Evolutionary conservation across 257 asterid genomes (phyloP).

Genomic region (Parsonsia alboflavescens): DNA sequence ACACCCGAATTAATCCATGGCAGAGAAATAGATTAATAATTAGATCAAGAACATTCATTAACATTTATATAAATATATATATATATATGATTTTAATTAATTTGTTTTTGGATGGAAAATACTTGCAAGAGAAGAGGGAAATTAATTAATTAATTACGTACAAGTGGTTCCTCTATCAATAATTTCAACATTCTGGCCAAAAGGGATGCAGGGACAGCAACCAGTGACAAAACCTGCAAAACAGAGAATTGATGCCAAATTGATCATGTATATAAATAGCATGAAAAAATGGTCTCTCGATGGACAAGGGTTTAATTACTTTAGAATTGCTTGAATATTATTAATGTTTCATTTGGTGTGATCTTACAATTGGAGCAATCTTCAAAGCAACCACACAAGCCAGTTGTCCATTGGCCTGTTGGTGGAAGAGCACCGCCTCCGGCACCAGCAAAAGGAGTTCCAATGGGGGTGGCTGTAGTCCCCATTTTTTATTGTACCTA

Average conservation of each 20-base stretch:
- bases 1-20: too few species aligned
- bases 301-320: too few species aligned
- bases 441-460: constrained; percentile 8
- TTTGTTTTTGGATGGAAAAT: too few species aligned
- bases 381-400: constrained; percentile 27
- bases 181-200: constrained; percentile 31
- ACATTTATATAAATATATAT: background rate
- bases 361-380: constrained; percentile 26
- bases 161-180: constrained; percentile 27
- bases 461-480: background rate
- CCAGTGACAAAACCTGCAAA: constrained; percentile 26
- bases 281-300: background rate
- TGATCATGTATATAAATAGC: background rate
- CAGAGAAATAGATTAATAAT: too few species aligned
- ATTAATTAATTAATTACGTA: constrained; percentile 4
- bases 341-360: too few species aligned
- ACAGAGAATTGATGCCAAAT: background rate
- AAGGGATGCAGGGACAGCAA: constrained; percentile 34
- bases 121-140: too few species aligned
- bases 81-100: background rate
- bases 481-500: background rate
- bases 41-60: background rate
- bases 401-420: constrained; percentile 21
- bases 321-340: too few species aligned
- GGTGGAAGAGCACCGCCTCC: background rate